Evolutionary conservation across 140 eudicot genomes (phyloP), one percentile per base, ranked within the genome.

Genomic region (Erigeron philadelphicus): DNA sequence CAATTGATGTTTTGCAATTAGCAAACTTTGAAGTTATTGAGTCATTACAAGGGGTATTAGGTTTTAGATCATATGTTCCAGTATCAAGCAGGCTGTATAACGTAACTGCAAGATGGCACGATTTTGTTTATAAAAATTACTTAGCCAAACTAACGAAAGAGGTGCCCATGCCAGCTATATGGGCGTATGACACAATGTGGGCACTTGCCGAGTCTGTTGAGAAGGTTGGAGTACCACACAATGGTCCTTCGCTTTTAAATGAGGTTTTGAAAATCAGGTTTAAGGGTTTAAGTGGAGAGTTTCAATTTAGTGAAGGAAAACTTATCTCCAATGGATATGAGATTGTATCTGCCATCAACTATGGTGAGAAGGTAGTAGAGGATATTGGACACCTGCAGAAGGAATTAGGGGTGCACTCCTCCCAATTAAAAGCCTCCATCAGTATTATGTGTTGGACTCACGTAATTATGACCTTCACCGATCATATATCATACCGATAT

Each of bases 141-240:
- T 62, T 64, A 19, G 40, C 44, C 12, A 21, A 42, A 11, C 68
- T 64, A 12, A 12, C 48, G 11, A 54, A 52, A 55, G 68, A 61
- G 12, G 31, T 76, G 10, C 75, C 47, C 17, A 25, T 56, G 21
- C 15, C 47, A 16, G 83, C 80, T 19, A 17, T 85, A 35, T 62
- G 81, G 81, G 86, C 80, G 5, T 82, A 79, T 55, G 87, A 85
- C 76, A 76, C 80, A 15, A 64, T 50, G 42, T 76, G 81, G 79
- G 81, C 81, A n/a, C 68, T 85, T 8, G 85, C 83, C 13, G 61
- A 52, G 48, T 85, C 85, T 6, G 42, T 71, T 57, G 85, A 77
- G 63, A 80, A 46, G 61, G 73, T 61, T 50, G 67, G 76, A 47
- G 79, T 56, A n/a, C 72, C 56, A 11, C 59, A 66, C 1, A 76